These are phyloP conservation scores for Boehmeria nivea DNA, from an alignment of 306 rosid species.

Conservation along the genomic window DNA sequence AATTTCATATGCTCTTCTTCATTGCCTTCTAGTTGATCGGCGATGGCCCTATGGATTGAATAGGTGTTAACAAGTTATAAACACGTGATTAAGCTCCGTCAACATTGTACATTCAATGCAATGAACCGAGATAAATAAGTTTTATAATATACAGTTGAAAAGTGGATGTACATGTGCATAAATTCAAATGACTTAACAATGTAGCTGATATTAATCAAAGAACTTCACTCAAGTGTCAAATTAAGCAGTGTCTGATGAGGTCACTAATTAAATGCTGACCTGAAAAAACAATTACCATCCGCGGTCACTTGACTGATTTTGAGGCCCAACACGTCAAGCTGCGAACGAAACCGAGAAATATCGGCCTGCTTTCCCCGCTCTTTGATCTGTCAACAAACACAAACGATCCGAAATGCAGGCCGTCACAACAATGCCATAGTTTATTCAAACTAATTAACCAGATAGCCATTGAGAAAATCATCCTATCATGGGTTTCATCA, in stretches of 20 bases:
- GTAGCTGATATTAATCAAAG: neutral
- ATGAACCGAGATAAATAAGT: no score
- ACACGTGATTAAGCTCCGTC: neutral
- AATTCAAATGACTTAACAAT: neutral
- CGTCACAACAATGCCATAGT: neutral
- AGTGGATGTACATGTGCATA: no score
- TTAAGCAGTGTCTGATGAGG: neutral
- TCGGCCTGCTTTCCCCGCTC: constrained; percentile 52
- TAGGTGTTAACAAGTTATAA: neutral
- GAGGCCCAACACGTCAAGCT: constrained; percentile 66
- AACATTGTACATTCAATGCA: no score
- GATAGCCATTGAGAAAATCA: no score
- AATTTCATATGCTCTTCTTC: constrained; percentile 63
- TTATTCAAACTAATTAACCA: no score
- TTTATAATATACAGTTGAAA: no score
- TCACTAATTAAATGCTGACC: constrained; percentile 39
- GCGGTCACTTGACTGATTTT: constrained; percentile 66
- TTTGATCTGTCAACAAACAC: constrained; percentile 51
- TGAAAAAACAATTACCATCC: constrained; percentile 90
- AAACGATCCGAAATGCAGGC: constrained; percentile 13
- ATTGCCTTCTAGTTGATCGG: constrained; percentile 77
- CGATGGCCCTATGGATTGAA: constrained; percentile 54
- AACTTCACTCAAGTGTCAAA: neutral
- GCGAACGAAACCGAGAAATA: constrained; percentile 49
- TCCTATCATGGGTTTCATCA: no score